These are phyloP conservation scores for Canavalia ensiformis DNA, from an alignment of 306 rosid genomes.

Conservation along the genomic window DNA sequence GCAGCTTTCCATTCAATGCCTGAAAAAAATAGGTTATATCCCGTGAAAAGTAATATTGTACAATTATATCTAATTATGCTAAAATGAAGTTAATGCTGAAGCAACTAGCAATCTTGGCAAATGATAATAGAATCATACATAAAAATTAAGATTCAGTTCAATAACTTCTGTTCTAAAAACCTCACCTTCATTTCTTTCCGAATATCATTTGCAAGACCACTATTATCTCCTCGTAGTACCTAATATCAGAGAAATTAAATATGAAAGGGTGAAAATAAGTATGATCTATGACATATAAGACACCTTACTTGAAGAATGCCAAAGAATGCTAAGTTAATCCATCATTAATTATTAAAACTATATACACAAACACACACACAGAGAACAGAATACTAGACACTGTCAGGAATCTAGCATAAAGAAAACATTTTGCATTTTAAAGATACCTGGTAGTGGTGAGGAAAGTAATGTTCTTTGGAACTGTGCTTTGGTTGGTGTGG, in stretches of 20 bases:
- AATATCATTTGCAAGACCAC: slow-evolving; percentile 97
- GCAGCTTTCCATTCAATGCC: slow-evolving; percentile 93
- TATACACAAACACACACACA: not conserved
- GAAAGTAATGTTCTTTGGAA: not conserved
- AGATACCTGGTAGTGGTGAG: slow-evolving; percentile 1
- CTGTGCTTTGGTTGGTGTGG: slow-evolving; percentile 9
- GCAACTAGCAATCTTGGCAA: slow-evolving; percentile 26
- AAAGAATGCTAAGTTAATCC: slow-evolving; percentile 26
- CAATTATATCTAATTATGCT: slow-evolving; percentile 27
- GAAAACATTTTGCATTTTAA: not conserved
- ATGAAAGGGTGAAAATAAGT: slow-evolving; percentile 45
- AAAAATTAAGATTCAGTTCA: slow-evolving; percentile 5
- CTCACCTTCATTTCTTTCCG: slow-evolving; percentile 98
- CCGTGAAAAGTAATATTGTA: slow-evolving; percentile 31
- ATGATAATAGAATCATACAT: slow-evolving; percentile 32
- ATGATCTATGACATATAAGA: slow-evolving; percentile 23
- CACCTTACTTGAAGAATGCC: slow-evolving; percentile 24
- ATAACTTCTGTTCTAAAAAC: slow-evolving; percentile 25
- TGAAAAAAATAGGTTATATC: slow-evolving; percentile 49
- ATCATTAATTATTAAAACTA: slow-evolving; percentile 21
- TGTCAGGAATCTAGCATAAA: not conserved
- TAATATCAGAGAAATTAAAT: slow-evolving; percentile 52
- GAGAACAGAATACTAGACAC: slow-evolving; percentile 8
- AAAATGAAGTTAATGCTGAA: slow-evolving; percentile 25
- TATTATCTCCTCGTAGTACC: slow-evolving; percentile 97